Conservation (phyloP, 352 stramenopile species). For the Peronospora farinosa region DNA sequence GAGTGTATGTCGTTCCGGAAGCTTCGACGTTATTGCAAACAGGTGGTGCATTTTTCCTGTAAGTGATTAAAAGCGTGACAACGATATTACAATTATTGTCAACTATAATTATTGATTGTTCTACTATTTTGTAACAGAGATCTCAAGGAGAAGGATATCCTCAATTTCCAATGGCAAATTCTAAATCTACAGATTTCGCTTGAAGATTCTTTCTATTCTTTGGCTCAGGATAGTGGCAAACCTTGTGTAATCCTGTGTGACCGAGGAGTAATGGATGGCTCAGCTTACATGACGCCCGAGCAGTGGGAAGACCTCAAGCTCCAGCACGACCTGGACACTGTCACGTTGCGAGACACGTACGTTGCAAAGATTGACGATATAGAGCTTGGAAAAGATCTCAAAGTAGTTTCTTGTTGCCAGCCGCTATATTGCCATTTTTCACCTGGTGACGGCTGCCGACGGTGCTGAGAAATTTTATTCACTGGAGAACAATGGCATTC, state of each 20-base stretch:
- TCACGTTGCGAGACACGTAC: slow-evolving; percentile 77
- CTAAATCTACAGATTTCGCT: slow-evolving; percentile 79
- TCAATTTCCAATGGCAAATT: slow-evolving; percentile 88
- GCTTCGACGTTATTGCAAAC: slow-evolving; percentile 92
- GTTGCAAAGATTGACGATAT: slow-evolving; percentile 8
- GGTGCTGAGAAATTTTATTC: slow-evolving; percentile 95
- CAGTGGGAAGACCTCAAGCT: slow-evolving; percentile 86
- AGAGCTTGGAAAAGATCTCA: too few species aligned
- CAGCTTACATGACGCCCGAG: slow-evolving; percentile 89
- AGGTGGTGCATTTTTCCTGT: slow-evolving; percentile 88
- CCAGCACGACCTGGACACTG: slow-evolving; percentile 75
- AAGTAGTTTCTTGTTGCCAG: slow-evolving; percentile 14
- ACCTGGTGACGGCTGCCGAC: slow-evolving; percentile 87
- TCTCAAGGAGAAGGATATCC: slow-evolving; percentile 70
- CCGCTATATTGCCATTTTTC: slow-evolving; percentile 85
- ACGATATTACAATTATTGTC: too few species aligned
- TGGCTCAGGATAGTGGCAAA: slow-evolving; percentile 73
- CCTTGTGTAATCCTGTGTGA: slow-evolving; percentile 93
- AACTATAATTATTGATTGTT: background rate
- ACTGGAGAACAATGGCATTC: slow-evolving; percentile 93
- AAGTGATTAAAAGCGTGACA: slow-evolving; percentile 21
- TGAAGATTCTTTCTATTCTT: slow-evolving; percentile 78
- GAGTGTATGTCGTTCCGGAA: slow-evolving; percentile 93
- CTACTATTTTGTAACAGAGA: slow-evolving; percentile 35
- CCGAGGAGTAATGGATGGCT: slow-evolving; percentile 92